These are phyloP conservation scores for Lolium rigidum DNA, from an alignment of 176 grass and related monocot genomes.

Conservation along the genomic window DNA sequence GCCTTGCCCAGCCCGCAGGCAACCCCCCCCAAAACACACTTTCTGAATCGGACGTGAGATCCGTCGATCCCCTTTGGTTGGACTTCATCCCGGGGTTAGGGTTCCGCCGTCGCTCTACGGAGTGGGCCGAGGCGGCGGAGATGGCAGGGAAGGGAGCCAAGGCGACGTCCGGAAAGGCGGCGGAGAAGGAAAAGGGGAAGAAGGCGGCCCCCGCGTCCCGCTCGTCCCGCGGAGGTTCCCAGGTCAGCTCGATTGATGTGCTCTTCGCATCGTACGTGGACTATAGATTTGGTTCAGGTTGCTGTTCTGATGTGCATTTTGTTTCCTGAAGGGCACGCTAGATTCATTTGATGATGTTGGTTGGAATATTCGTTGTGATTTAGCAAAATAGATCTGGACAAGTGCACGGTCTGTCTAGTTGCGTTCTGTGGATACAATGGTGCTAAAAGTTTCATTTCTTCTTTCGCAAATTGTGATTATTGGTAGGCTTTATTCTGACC, in stretches of 20 bases:
- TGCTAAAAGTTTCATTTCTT: constrained; percentile 8
- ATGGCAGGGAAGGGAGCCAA: constrained; percentile 73
- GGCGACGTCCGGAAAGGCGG: constrained; percentile 47
- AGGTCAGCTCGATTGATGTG: constrained; percentile 36
- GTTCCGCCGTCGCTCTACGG: constrained; percentile 9
- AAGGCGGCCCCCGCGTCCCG: constrained; percentile 54
- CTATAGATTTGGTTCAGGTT: constrained; percentile 25
- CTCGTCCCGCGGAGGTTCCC: constrained; percentile 50
- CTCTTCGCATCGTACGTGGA: neutral
- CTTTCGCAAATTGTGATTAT: neutral
- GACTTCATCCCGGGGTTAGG: constrained; percentile 13
- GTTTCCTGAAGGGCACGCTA: neutral
- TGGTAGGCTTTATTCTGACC: neutral
- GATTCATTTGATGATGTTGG: neutral
- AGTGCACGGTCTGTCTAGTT: neutral
- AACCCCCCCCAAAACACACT: too few relatives aligned
- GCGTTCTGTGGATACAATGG: neutral
- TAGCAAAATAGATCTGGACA: constrained; percentile 38
- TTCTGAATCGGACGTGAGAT: too few relatives aligned
- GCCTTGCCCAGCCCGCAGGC: too few relatives aligned
- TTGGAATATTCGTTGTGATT: neutral
- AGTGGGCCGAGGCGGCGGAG: neutral
- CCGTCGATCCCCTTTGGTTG: too few relatives aligned
- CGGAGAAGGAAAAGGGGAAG: constrained; percentile 72
- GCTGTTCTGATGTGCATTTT: constrained; percentile 1